These are phyloP conservation scores for Vitellaria paradoxa DNA, from an alignment of 179 eudicot genomes.

Conservation along the genomic window DNA sequence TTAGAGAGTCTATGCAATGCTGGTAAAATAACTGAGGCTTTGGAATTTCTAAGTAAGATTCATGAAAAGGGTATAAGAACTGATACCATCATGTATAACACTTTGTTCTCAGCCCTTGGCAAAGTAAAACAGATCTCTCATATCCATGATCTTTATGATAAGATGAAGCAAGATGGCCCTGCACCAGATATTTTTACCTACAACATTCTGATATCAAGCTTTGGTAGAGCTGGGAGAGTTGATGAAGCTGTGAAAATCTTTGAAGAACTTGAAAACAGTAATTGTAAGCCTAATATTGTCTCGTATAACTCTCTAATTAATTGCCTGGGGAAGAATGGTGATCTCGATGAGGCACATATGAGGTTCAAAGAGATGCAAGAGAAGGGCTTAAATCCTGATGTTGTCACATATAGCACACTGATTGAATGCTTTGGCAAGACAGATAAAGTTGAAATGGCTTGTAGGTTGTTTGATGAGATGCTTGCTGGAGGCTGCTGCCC, in stretches of 20 bases:
- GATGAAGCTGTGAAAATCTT: constrained; percentile 75
- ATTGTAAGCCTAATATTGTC: constrained; percentile 65
- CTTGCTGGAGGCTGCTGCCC: constrained; percentile 78
- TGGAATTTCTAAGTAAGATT: constrained; percentile 65
- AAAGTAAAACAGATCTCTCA: constrained; percentile 69
- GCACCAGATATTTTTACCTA: constrained; percentile 74
- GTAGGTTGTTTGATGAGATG: constrained; percentile 84
- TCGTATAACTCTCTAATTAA: constrained; percentile 91
- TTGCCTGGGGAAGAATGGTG: constrained; percentile 87
- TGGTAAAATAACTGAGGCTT: constrained; percentile 70
- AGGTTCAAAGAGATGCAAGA: constrained; percentile 93
- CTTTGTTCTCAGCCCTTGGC: constrained; percentile 73
- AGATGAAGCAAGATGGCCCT: constrained; percentile 79
- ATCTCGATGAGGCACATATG: constrained; percentile 94
- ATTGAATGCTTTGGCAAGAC: constrained; percentile 96
- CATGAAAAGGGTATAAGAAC: constrained; percentile 76
- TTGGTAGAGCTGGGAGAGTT: constrained; percentile 78
- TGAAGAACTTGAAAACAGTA: constrained; percentile 82
- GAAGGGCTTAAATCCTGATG: constrained; percentile 86
- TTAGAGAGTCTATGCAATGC: constrained; percentile 75
- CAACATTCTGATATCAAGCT: constrained; percentile 81
- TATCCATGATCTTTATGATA: constrained; percentile 66
- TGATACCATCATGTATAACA: constrained; percentile 84
- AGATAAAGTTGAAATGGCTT: constrained; percentile 88
- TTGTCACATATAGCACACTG: constrained; percentile 91